Evolutionary conservation across 176 grass and related monocot species (phyloP).

Genomic region (Phragmites australis): DNA sequence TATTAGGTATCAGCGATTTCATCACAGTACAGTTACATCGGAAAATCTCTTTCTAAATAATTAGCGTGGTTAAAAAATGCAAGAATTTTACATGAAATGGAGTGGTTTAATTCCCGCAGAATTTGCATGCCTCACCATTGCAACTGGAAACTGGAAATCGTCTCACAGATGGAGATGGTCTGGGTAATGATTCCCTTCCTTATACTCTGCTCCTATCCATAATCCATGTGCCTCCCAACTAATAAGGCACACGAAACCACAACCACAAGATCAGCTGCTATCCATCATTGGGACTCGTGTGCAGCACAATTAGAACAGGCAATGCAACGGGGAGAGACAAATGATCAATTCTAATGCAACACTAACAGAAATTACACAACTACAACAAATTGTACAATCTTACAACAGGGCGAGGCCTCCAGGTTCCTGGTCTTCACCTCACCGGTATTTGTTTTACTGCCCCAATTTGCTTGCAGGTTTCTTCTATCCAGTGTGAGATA

Average conservation of each 20-base stretch:
- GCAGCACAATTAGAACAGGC: conserved; percentile 3
- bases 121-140: too few species aligned
- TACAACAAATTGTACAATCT: conserved; percentile 48
- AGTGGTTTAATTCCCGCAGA: too few species aligned
- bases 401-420: conserved; percentile 52
- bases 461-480: conserved; percentile 37
- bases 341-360: conserved; percentile 32
- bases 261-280: not conserved
- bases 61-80: too few species aligned
- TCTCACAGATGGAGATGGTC: too few species aligned
- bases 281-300: not conserved
- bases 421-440: conserved; percentile 53
- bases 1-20: too few species aligned
- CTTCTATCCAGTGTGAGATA: conserved; percentile 56
- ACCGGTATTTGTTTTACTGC: conserved; percentile 39
- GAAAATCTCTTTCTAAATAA: too few species aligned
- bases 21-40: too few species aligned
- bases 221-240: not conserved
- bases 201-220: not conserved
- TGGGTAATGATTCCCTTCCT: not conserved
- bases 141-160: too few species aligned
- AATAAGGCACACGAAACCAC: not conserved
- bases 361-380: conserved; percentile 24
- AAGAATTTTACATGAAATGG: too few species aligned
- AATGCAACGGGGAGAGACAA: not conserved